Percentiles rank a stretch among this genome's conserved stretches.
Evolutionary conservation across 1,284 basidiomycete genomes (phyloP).

Genomic region (Moesziomyces antarcticus): DNA sequence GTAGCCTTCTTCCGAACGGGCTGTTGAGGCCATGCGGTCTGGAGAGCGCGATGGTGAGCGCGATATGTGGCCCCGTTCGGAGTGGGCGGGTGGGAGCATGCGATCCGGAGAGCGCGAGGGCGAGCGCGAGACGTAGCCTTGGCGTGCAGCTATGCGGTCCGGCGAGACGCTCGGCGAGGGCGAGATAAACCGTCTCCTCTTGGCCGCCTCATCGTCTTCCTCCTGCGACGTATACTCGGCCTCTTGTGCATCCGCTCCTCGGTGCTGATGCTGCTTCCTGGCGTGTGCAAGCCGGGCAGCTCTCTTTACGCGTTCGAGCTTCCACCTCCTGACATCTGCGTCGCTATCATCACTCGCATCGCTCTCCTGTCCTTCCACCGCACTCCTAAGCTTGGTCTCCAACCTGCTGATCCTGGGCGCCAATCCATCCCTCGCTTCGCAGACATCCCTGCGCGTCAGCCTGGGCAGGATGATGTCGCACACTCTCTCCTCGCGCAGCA

Average conservation of each 20-base stretch:
- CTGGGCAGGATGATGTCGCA: constrained; percentile 97
- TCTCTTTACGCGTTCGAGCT: constrained; percentile 19
- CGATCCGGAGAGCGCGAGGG: constrained; percentile 15
- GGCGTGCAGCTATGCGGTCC: constrained; percentile 12
- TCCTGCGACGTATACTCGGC: constrained; percentile 56
- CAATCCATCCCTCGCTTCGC: constrained; percentile 92
- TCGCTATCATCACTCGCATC: constrained; percentile 28
- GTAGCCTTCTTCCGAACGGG: background rate
- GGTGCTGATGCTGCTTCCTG: background rate
- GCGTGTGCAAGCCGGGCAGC: background rate
- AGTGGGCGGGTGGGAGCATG: constrained; percentile 1
- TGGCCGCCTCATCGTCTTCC: constrained; percentile 70
- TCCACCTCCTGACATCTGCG: constrained; percentile 30
- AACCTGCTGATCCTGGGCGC: constrained; percentile 74
- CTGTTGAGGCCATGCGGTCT: constrained; percentile 20
- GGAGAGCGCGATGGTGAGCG: constrained; percentile 67
- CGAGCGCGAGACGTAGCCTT: constrained; percentile 8
- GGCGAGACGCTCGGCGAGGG: constrained; percentile 30
- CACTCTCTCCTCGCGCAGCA: constrained; percentile 88
- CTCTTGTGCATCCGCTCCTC: constrained; percentile 1
- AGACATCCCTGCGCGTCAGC: constrained; percentile 81
- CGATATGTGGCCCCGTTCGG: constrained; percentile 61
- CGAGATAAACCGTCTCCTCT: constrained; percentile 16
- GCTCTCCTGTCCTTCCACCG: constrained; percentile 9
- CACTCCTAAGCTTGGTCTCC: constrained; percentile 77